Percentiles rank a stretch among this genome's conserved stretches.
phyloP scores from a whole-genome alignment of 768 basidiomycete genomes.

The Russula earlei region DNA sequence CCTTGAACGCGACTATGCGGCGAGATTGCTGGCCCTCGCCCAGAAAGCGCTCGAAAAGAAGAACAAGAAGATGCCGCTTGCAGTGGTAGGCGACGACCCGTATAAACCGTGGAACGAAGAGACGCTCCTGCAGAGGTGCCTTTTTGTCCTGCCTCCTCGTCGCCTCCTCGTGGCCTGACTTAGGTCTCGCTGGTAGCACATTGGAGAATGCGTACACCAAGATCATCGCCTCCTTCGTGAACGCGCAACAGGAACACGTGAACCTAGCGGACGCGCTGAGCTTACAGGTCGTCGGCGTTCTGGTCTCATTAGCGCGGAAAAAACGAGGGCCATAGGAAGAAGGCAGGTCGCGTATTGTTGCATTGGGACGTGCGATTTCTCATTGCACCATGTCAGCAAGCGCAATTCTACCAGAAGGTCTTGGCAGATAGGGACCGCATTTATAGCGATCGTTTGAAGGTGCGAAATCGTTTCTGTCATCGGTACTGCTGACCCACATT shows the following conservation, averaged over 20 bases:
- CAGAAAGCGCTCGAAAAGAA: constrained; percentile 69
- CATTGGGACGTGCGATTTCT: constrained; percentile 2
- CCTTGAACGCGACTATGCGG: constrained; percentile 73
- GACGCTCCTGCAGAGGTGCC: constrained; percentile 47
- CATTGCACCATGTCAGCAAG: constrained; percentile 38
- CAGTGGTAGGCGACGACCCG: constrained; percentile 61
- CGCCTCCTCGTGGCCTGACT: background rate
- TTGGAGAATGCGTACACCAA: constrained; percentile 61
- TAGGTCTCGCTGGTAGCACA: constrained; percentile 48
- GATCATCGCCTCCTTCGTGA: constrained; percentile 51
- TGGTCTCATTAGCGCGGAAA: constrained; percentile 50
- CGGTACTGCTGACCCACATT: constrained; percentile 1
- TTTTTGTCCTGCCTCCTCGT: background rate
- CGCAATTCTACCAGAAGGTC: constrained; percentile 60
- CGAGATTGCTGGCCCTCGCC: constrained; percentile 54
- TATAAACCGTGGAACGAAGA: constrained; percentile 49
- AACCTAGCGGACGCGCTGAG: constrained; percentile 53
- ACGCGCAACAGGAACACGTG: constrained; percentile 59
- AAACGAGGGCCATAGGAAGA: constrained; percentile 60
- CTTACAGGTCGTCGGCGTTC: constrained; percentile 51
- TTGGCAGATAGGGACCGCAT: constrained; percentile 59
- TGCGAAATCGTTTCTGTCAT: constrained; percentile 24
- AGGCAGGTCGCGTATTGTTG: constrained; percentile 33
- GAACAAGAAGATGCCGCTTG: constrained; percentile 39
- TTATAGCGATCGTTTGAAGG: constrained; percentile 64